These are phyloP conservation scores for Erysimum cheiranthoides DNA, from an alignment of 345 rosid species.

Conservation along the genomic window DNA sequence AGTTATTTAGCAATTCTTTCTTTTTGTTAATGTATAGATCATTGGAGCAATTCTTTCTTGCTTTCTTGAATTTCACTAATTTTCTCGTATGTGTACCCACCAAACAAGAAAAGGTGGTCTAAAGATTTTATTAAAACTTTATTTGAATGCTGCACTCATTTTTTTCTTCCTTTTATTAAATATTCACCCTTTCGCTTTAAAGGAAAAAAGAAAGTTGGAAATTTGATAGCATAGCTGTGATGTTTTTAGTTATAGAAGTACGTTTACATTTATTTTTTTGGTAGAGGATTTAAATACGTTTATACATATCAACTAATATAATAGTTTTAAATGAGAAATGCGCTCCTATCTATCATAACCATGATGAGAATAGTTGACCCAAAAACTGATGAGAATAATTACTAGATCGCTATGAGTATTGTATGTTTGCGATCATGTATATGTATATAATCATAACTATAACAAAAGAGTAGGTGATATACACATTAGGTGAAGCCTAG, in stretches of 20 bases:
- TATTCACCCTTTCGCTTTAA: slow-evolving; percentile 42
- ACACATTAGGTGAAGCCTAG: slow-evolving; percentile 50
- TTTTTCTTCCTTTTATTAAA: slow-evolving; percentile 33
- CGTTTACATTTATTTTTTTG: neutral
- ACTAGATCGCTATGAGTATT: slow-evolving; percentile 8
- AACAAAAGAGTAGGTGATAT: slow-evolving; percentile 37
- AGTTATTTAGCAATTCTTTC: slow-evolving; percentile 3
- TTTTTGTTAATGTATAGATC: slow-evolving; percentile 20
- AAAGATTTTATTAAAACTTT: slow-evolving; percentile 43
- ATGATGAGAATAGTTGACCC: slow-evolving; percentile 28
- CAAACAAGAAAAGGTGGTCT: slow-evolving; percentile 45
- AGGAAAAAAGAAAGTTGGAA: slow-evolving; percentile 40
- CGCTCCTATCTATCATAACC: slow-evolving; percentile 41
- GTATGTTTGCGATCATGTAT: slow-evolving; percentile 31
- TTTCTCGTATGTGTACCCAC: slow-evolving; percentile 48
- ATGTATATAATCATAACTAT: slow-evolving; percentile 24
- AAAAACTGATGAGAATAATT: slow-evolving; percentile 29
- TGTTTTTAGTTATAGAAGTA: slow-evolving; percentile 3
- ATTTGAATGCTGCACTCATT: slow-evolving; percentile 44
- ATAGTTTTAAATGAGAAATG: slow-evolving; percentile 29
- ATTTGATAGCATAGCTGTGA: slow-evolving; percentile 20
- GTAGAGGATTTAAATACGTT: too few relatives aligned
- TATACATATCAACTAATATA: neutral
- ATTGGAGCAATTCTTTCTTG: slow-evolving; percentile 26
- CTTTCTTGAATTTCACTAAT: slow-evolving; percentile 39